Percentiles rank a stretch among this genome's conserved stretches.
Evolutionary conservation across 352 stramenopile genomes (phyloP).

Genomic region (Globisporangium megalacanthum): DNA sequence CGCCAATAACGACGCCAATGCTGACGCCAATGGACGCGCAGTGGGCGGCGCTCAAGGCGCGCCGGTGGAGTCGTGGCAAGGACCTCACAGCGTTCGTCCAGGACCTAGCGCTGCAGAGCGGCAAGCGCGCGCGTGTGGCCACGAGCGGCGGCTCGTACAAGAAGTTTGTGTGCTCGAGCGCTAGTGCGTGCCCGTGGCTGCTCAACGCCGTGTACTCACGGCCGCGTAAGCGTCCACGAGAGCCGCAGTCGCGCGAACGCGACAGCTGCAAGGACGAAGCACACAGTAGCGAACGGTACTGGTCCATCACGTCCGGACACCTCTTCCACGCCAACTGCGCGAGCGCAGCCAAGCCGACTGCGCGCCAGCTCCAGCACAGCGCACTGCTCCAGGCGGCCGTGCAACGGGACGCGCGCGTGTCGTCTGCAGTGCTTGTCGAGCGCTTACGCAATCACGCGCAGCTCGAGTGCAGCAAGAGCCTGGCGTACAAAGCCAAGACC

Average conservation of each 20-base stretch:
- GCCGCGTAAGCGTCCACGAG: conserved; percentile 14
- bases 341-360: conserved; percentile 34
- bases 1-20: neutral
- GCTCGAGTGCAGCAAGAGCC: conserved; percentile 42
- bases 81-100: conserved; percentile 44
- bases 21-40: conserved; percentile 8
- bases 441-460: conserved; percentile 23
- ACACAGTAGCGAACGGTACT: conserved; percentile 16
- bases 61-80: conserved; percentile 30
- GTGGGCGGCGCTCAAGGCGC: conserved; percentile 24
- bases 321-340: conserved; percentile 33
- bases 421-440: conserved; percentile 30
- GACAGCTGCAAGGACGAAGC: neutral
- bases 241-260: conserved; percentile 3
- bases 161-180: conserved; percentile 45
- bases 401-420: conserved; percentile 32
- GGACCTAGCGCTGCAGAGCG: conserved; percentile 35
- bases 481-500: conserved; percentile 54
- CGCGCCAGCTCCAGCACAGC: conserved; percentile 36
- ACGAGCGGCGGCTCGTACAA: conserved; percentile 55
- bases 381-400: conserved; percentile 34
- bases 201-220: conserved; percentile 43
- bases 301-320: conserved; percentile 50
- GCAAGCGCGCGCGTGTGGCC: conserved; percentile 40
- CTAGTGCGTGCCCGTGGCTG: conserved; percentile 32